Percentiles rank a stretch among this genome's conserved stretches.
Conservation (phyloP, 352 stramenopile genomes). For the Stephanocyclus meneghinianus region DNA sequence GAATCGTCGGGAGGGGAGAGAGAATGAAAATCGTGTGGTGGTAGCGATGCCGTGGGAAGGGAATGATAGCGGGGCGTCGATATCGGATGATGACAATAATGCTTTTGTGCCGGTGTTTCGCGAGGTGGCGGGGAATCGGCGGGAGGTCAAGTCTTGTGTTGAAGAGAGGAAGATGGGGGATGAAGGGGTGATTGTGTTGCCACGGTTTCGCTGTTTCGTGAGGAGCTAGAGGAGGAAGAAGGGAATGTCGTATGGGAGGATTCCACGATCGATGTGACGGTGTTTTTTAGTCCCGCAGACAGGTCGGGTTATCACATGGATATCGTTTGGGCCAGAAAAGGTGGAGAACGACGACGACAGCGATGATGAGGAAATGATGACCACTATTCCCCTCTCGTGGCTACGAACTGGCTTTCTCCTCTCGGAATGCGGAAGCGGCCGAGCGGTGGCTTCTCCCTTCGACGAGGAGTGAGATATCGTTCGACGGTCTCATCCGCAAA, state of each 20-base stretch:
- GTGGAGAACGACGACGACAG: conserved; percentile 16
- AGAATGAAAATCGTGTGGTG: not conserved
- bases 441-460: conserved; percentile 39
- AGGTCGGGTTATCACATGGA: conserved; percentile 14
- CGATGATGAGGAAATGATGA: conserved; percentile 3
- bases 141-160: not conserved
- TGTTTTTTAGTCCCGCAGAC: conserved; percentile 20
- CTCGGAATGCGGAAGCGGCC: conserved; percentile 50
- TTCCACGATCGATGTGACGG: conserved; percentile 23
- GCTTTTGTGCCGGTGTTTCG: conserved; percentile 12
- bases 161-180: conserved; percentile 8
- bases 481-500: conserved; percentile 13
- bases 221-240: not conserved
- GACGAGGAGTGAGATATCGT: conserved; percentile 55
- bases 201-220: not conserved
- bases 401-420: conserved; percentile 59
- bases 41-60: not conserved
- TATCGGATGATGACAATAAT: conserved; percentile 20
- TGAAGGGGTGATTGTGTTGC: not conserved
- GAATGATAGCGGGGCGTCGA: not conserved
- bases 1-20: too few relatives aligned
- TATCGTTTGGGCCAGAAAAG: conserved; percentile 1
- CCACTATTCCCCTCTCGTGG: conserved; percentile 66
- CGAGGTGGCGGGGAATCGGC: not conserved
- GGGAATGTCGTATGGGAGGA: conserved; percentile 14